Percentiles rank a stretch among this genome's conserved stretches.
These are phyloP conservation scores for Cadophora sp. DNA, from an alignment of 2,329 filamentous ascomycete species.

Conservation along the genomic window DNA sequence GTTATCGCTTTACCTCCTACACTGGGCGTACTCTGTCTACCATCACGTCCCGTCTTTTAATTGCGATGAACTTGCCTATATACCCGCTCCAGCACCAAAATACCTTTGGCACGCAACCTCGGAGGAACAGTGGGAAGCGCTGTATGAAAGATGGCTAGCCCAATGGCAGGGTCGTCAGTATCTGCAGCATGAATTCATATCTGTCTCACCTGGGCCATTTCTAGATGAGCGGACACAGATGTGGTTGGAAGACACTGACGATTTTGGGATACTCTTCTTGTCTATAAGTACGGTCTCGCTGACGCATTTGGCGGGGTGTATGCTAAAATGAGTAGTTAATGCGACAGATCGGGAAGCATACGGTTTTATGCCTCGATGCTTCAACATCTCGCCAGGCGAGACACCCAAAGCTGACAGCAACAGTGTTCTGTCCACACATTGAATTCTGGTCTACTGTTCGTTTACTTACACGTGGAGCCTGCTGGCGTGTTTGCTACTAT, in stretches of 20 bases:
- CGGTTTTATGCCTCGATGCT: constrained; percentile 9
- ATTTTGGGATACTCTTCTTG: constrained; percentile 50
- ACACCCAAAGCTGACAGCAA: not conserved
- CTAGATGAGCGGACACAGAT: constrained; percentile 47
- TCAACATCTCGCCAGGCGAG: not conserved
- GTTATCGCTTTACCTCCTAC: constrained; percentile 47
- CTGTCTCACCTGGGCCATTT: constrained; percentile 41
- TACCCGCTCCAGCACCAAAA: constrained; percentile 50
- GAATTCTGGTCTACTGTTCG: not conserved
- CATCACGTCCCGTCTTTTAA: constrained; percentile 46
- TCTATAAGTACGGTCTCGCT: constrained; percentile 44
- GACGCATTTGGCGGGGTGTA: not conserved
- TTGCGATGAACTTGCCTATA: constrained; percentile 48
- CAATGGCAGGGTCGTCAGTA: constrained; percentile 46
- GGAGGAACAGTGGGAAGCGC: constrained; percentile 45
- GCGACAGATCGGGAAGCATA: constrained; percentile 19
- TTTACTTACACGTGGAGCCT: not conserved
- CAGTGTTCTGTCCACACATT: not conserved
- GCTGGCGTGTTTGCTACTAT: not conserved
- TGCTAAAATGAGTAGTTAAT: constrained; percentile 21
- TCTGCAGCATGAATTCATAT: constrained; percentile 46
- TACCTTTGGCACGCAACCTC: constrained; percentile 48
- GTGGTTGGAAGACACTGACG: constrained; percentile 53
- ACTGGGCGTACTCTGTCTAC: constrained; percentile 50
- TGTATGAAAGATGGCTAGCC: constrained; percentile 46